A percentile compares a stretch with the other conserved stretches of the same genome.
phyloP scores from a whole-genome alignment of 2,329 filamentous ascomycete genomes.

The Colletotrichum sp. region DNA sequence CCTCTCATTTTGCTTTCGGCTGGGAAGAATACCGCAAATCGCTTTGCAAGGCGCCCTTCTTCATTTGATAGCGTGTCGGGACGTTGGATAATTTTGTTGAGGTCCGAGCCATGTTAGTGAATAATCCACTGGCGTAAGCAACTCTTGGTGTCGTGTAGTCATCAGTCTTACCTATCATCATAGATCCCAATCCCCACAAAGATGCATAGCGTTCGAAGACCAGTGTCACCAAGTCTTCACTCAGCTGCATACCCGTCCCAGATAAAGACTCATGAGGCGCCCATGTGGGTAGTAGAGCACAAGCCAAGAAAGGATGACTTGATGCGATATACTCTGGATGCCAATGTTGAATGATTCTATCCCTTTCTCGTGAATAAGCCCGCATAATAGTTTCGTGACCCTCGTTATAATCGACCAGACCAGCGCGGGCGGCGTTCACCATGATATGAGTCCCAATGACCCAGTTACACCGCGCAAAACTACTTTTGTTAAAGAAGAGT shows the following conservation, averaged over 20 bases:
- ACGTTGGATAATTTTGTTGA: not conserved
- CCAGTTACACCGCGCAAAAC: not conserved
- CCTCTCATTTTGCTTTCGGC: not conserved
- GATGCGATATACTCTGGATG: not conserved
- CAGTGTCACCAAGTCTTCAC: not conserved
- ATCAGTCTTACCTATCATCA: not conserved
- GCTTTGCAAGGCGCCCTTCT: not conserved
- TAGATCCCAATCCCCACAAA: not conserved
- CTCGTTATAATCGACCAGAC: not conserved
- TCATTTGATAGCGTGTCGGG: not conserved
- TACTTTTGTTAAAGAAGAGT: not conserved
- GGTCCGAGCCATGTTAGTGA: not conserved
- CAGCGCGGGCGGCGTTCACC: not conserved
- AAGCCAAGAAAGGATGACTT: not conserved
- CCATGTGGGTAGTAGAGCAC: not conserved
- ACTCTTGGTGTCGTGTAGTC: not conserved
- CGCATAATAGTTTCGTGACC: not conserved
- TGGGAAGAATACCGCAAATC: not conserved
- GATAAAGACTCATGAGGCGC: not conserved
- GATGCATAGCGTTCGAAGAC: not conserved
- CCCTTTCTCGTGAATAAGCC: not conserved
- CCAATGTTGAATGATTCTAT: not conserved
- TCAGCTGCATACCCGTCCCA: not conserved
- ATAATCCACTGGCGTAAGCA: not conserved
- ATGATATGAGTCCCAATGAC: not conserved